These are phyloP conservation scores for Xerocomus spinulosus DNA, from an alignment of 768 basidiomycete species.

Conservation along the genomic window DNA sequence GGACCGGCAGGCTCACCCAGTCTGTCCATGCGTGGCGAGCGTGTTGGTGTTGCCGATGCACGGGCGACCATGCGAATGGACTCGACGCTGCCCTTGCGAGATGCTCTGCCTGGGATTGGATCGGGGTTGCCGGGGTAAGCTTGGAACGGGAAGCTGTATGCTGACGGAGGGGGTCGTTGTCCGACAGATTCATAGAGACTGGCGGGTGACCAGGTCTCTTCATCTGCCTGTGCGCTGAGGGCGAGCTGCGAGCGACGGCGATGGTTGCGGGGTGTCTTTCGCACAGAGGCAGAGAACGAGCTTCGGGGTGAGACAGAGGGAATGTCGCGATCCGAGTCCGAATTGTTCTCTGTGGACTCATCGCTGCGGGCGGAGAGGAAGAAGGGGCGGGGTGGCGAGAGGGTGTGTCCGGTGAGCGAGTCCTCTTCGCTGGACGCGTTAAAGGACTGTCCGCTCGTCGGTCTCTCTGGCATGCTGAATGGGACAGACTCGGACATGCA, in stretches of 20 bases:
- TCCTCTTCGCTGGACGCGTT: constrained; percentile 27
- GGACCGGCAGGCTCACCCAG: constrained; percentile 10
- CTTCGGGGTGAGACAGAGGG: constrained; percentile 20
- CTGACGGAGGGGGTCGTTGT: constrained; percentile 36
- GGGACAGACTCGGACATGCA: not conserved
- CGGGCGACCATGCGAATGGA: constrained; percentile 29
- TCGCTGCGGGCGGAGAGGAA: constrained; percentile 24
- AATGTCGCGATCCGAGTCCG: constrained; percentile 29
- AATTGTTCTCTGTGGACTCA: constrained; percentile 20
- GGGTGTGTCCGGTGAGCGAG: constrained; percentile 13
- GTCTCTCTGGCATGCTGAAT: too few species aligned
- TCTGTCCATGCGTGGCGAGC: constrained; percentile 17
- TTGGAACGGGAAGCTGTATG: constrained; percentile 51
- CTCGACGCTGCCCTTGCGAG: constrained; percentile 42
- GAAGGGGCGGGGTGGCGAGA: constrained; percentile 33
- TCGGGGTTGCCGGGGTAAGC: constrained; percentile 65
- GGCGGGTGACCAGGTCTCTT: constrained; percentile 15
- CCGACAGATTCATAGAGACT: constrained; percentile 7
- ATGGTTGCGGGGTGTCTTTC: constrained; percentile 19
- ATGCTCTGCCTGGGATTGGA: constrained; percentile 44
- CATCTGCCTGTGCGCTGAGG: constrained; percentile 17
- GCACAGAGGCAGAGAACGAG: constrained; percentile 9
- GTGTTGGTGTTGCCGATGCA: constrained; percentile 20
- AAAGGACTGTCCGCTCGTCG: not conserved
- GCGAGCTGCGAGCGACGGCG: constrained; percentile 27